A percentile compares a stretch with the other conserved stretches of the same genome.
Conservation (phyloP, 495 filamentous ascomycete species). For the Tuber brumale region DNA sequence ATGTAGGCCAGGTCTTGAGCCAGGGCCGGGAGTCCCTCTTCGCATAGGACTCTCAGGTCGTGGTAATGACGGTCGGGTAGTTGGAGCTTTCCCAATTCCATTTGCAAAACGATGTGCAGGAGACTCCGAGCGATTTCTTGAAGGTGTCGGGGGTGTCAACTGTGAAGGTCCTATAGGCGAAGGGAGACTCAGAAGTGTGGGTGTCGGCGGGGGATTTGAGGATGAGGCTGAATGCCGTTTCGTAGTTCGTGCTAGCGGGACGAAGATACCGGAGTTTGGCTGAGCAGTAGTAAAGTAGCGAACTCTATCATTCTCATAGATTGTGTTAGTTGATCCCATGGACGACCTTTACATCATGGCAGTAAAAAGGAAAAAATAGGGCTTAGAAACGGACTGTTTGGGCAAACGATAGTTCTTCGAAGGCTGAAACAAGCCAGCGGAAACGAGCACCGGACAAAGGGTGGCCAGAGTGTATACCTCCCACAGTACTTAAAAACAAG, state of each 20-base stretch:
- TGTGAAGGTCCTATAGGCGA: conserved; percentile 27
- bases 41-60: conserved; percentile 37
- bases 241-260: conserved; percentile 77
- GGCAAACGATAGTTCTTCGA: not conserved
- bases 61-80: conserved; percentile 71
- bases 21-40: conserved; percentile 29
- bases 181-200: conserved; percentile 44
- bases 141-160: conserved; percentile 27
- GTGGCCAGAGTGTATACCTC: not conserved
- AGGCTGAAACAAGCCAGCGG: not conserved
- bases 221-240: conserved; percentile 59
- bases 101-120: conserved; percentile 22
- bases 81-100: conserved; percentile 66
- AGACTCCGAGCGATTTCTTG: conserved; percentile 37
- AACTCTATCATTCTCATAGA: conserved; percentile 46
- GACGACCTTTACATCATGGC: not conserved
- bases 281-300: conserved; percentile 77
- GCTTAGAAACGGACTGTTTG: not conserved
- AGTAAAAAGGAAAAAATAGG: not conserved
- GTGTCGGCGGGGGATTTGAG: conserved; percentile 59
- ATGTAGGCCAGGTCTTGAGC: conserved; percentile 25
- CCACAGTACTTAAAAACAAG: not conserved
- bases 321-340: not conserved
- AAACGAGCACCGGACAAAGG: not conserved
- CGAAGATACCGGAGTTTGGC: conserved; percentile 83